phyloP scores from a whole-genome alignment of 2,329 filamentous ascomycete genomes.

The Myriosclerotinia curreyana region DNA sequence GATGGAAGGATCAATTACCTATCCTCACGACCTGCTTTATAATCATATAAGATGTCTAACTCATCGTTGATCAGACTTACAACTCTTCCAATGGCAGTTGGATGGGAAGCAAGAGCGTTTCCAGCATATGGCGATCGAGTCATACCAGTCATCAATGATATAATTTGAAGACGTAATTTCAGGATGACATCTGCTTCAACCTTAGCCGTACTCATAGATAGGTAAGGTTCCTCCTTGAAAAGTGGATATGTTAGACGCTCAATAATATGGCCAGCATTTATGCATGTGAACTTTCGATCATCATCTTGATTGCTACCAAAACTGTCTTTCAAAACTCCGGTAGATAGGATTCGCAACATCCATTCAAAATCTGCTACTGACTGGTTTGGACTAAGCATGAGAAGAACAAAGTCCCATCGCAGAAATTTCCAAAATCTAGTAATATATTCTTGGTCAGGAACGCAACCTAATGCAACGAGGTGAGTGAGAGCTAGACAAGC shows the following conservation, averaged over 20 bases:
- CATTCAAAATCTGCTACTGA: slow-evolving; percentile 59
- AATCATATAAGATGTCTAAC: slow-evolving; percentile 58
- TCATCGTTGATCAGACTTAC: slow-evolving; percentile 74
- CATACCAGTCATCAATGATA: slow-evolving; percentile 59
- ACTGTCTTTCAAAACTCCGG: slow-evolving; percentile 59
- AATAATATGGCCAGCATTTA: slow-evolving; percentile 39
- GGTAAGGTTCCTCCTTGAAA: slow-evolving; percentile 44
- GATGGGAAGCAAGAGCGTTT: slow-evolving; percentile 64
- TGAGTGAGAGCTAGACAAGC: slow-evolving; percentile 66
- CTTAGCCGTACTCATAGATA: slow-evolving; percentile 32
- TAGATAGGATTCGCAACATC: slow-evolving; percentile 64
- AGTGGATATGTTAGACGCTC: slow-evolving; percentile 45
- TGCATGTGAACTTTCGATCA: slow-evolving; percentile 40
- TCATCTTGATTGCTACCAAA: slow-evolving; percentile 62
- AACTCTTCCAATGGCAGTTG: slow-evolving; percentile 68
- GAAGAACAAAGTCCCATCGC: slow-evolving; percentile 62
- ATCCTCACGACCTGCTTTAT: slow-evolving; percentile 41
- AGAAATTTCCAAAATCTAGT: slow-evolving; percentile 64
- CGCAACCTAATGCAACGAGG: slow-evolving; percentile 58
- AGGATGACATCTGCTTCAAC: slow-evolving; percentile 31
- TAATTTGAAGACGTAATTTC: slow-evolving; percentile 38
- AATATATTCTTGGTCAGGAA: slow-evolving; percentile 39
- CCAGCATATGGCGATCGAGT: slow-evolving; percentile 61
- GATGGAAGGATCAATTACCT: slow-evolving; percentile 38
- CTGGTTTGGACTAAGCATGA: slow-evolving; percentile 67